phyloP scores from a whole-genome alignment of 2,329 filamentous ascomycete genomes.

The Metarhizium humberi region DNA sequence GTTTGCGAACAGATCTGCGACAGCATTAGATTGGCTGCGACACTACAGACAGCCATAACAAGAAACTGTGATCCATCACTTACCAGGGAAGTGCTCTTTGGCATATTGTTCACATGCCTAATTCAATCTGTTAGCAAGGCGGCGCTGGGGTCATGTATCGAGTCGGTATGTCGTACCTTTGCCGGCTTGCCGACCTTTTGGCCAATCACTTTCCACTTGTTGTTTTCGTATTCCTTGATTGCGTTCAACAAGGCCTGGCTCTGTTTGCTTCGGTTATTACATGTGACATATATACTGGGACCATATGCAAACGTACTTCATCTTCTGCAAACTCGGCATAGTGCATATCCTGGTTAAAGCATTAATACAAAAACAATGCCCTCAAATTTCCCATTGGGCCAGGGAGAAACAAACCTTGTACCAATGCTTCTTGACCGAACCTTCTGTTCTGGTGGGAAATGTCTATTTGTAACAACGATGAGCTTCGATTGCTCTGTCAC shows the following conservation, averaged over 20 bases:
- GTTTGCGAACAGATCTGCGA: constrained; percentile 28
- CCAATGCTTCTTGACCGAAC: constrained; percentile 99
- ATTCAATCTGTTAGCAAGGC: constrained; percentile 6
- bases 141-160: background rate
- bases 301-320: constrained; percentile 51
- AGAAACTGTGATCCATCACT: constrained; percentile 5
- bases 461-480: constrained; percentile 42
- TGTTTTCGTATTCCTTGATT: constrained; percentile 97
- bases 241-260: constrained; percentile 76
- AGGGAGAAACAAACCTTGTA: constrained; percentile 66
- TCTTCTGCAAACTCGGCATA: constrained; percentile 98
- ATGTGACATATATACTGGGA: constrained; percentile 4
- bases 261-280: constrained; percentile 30
- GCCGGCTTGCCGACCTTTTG: constrained; percentile 96
- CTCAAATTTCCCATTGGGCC: background rate
- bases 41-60: constrained; percentile 7
- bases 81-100: constrained; percentile 78
- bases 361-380: constrained; percentile 3
- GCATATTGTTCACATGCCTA: constrained; percentile 67
- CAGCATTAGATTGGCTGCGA: constrained; percentile 19
- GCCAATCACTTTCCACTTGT: constrained; percentile 97
- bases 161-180: constrained; percentile 43
- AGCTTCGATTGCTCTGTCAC: background rate
- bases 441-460: constrained; percentile 88
- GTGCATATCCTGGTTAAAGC: constrained; percentile 73